Evolutionary conservation across 257 asterid species (phyloP).

Genomic region (Fraxinus quadrangulata): DNA sequence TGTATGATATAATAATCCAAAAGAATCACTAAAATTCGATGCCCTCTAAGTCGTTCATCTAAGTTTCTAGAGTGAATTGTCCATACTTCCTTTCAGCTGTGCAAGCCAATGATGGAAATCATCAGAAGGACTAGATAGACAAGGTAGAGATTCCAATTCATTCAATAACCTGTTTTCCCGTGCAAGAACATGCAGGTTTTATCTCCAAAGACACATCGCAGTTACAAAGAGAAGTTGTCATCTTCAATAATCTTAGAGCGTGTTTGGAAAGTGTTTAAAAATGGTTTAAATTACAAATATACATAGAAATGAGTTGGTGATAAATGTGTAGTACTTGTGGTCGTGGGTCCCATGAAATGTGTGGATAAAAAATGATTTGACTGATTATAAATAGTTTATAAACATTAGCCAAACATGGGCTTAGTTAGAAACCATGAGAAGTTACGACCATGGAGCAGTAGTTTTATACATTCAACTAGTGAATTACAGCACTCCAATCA

Average conservation of each 20-base stretch:
- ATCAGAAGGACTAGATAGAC: constrained; percentile 5
- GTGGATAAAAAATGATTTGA: too few relatives aligned
- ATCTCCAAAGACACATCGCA: neutral
- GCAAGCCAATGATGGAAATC: constrained; percentile 1
- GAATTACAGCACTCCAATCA: neutral
- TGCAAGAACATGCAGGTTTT: constrained; percentile 13
- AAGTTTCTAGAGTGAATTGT: neutral
- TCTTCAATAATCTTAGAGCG: neutral
- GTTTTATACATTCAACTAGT: neutral
- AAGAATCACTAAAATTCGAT: neutral
- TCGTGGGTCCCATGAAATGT: too few relatives aligned
- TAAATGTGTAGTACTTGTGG: too few relatives aligned
- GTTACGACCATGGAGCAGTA: neutral
- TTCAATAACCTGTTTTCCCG: constrained; percentile 12
- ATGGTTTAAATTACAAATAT: too few relatives aligned
- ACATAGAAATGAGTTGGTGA: too few relatives aligned
- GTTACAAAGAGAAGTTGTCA: neutral
- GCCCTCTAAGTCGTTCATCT: neutral
- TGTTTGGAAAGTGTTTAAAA: too few relatives aligned
- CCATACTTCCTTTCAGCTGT: constrained; percentile 3
- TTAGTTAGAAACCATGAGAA: neutral
- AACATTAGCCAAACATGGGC: too few relatives aligned
- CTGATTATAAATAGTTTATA: too few relatives aligned
- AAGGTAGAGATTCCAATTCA: constrained; percentile 1
- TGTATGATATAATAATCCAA: neutral